Percentiles rank a stretch among this genome's conserved stretches.
Conservation (phyloP, 805 yeast genomes). For the Nadsonia fulvescens region DNA sequence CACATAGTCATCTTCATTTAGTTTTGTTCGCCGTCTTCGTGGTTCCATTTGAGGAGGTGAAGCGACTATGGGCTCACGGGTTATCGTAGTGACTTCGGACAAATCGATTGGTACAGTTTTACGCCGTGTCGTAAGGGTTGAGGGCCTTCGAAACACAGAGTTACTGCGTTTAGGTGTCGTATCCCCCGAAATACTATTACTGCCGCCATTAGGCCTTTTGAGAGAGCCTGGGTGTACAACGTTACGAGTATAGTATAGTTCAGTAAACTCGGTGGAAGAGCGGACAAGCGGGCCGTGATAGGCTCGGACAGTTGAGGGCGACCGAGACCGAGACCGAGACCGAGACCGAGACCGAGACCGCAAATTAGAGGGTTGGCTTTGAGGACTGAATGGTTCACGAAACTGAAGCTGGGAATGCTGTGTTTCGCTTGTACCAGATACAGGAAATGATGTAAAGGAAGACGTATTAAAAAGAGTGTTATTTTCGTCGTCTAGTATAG, state of each 20-base stretch:
- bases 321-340: too few species aligned
- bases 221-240: too few species aligned
- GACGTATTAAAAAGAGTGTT: not conserved
- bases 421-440: constrained; percentile 1
- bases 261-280: too few species aligned
- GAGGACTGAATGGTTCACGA: constrained; percentile 3
- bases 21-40: constrained; percentile 12
- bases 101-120: too few species aligned
- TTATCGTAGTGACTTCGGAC: constrained; percentile 4
- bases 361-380: constrained; percentile 1
- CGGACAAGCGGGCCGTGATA: too few species aligned
- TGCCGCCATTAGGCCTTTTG: too few species aligned
- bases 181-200: constrained; percentile 1
- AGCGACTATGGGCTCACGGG: constrained; percentile 4
- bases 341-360: too few species aligned
- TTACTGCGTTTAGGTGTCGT: constrained; percentile 2
- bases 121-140: too few species aligned
- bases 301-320: too few species aligned
- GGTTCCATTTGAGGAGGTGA: constrained; percentile 5
- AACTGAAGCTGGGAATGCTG: constrained; percentile 2
- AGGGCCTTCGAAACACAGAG: constrained; percentile 5
- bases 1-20: constrained; percentile 26
- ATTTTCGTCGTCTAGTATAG: not conserved
- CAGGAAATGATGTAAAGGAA: constrained; percentile 2
- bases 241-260: too few species aligned